Evolutionary conservation across 768 basidiomycete genomes (phyloP).

Genomic region (Amanita pseudoporphyria): DNA sequence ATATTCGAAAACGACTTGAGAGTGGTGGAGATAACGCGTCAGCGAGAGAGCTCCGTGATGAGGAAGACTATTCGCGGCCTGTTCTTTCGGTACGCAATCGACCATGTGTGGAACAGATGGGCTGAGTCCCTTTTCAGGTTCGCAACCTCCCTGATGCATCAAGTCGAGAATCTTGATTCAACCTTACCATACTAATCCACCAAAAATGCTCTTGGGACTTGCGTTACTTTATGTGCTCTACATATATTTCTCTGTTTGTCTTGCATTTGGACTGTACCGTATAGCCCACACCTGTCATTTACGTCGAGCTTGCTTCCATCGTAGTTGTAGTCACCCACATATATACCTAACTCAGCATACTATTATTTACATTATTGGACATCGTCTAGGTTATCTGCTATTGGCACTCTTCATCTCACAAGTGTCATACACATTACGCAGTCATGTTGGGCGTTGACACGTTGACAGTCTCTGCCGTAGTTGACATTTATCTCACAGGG

Average conservation of each 20-base stretch:
- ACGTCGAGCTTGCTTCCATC: neutral
- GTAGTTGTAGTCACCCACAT: neutral
- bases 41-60: slow-evolving; percentile 30
- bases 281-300: neutral
- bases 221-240: slow-evolving; percentile 28
- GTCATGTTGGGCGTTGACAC: too few relatives aligned
- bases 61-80: slow-evolving; percentile 46
- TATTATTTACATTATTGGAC: neutral
- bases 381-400: neutral
- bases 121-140: slow-evolving; percentile 26
- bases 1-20: slow-evolving; percentile 25
- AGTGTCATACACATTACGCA: too few relatives aligned
- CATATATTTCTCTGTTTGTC: neutral
- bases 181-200: neutral
- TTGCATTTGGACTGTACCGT: neutral
- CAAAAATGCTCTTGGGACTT: slow-evolving; percentile 3
- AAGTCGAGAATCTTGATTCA: slow-evolving; percentile 16
- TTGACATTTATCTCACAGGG: too few relatives aligned
- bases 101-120: neutral
- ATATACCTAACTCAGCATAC: neutral
- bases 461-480: too few relatives aligned
- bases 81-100: slow-evolving; percentile 39
- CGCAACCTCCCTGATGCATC: slow-evolving; percentile 42
- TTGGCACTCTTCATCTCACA: too few relatives aligned
- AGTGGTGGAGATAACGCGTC: slow-evolving; percentile 19